phyloP scores from a whole-genome alignment of 2,329 filamentous ascomycete species.

The Emmonsiellopsis sp. region DNA sequence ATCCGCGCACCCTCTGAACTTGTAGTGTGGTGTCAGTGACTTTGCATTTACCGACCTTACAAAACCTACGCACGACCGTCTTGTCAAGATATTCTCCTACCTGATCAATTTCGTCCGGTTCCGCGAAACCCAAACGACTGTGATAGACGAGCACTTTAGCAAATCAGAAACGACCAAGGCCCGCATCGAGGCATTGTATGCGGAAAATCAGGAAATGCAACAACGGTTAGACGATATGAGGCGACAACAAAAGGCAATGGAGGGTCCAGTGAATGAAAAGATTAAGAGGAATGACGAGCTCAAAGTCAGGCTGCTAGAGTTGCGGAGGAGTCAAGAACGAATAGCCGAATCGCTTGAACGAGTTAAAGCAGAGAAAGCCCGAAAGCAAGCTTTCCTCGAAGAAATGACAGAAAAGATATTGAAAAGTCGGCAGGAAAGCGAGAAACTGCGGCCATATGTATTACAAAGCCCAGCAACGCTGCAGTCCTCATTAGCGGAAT shows the following conservation, averaged over 20 bases:
- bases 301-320: slow-evolving; percentile 69
- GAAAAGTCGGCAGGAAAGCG: slow-evolving; percentile 70
- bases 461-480: slow-evolving; percentile 77
- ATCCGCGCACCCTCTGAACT: slow-evolving; percentile 1
- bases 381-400: slow-evolving; percentile 55
- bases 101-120: slow-evolving; percentile 98
- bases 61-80: slow-evolving; percentile 77
- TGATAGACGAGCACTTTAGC: slow-evolving; percentile 92
- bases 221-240: slow-evolving; percentile 70
- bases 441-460: slow-evolving; percentile 85
- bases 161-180: slow-evolving; percentile 77
- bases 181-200: slow-evolving; percentile 76
- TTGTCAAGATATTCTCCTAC: slow-evolving; percentile 94
- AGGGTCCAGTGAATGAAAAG: slow-evolving; percentile 75
- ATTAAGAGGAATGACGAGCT: slow-evolving; percentile 77
- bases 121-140: slow-evolving; percentile 78
- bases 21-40: slow-evolving; percentile 77
- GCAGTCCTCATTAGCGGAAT: slow-evolving; percentile 70
- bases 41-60: slow-evolving; percentile 91
- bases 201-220: slow-evolving; percentile 81
- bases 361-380: slow-evolving; percentile 68
- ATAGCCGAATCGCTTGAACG: slow-evolving; percentile 76
- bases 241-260: slow-evolving; percentile 68
- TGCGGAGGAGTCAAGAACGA: slow-evolving; percentile 72
- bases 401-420: slow-evolving; percentile 46